A percentile compares a stretch with the other conserved stretches of the same genome.
phyloP scores from a whole-genome alignment of 208 protist species.

The Leishmania lainsoni region DNA sequence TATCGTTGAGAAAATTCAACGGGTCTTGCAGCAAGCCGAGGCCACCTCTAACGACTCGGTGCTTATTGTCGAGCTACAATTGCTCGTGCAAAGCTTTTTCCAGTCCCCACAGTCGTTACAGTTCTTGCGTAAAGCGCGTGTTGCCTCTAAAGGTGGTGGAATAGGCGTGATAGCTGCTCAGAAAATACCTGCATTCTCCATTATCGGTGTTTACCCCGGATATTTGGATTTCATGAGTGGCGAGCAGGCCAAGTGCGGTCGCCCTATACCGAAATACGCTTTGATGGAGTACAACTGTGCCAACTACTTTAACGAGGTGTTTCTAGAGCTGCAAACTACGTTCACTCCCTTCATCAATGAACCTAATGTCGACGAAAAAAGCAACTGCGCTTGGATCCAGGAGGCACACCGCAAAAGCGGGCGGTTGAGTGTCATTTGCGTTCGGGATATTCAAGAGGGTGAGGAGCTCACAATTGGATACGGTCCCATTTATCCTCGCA shows the following conservation, averaged over 20 bases:
- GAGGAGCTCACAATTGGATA: slow-evolving; percentile 89
- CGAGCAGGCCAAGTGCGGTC: slow-evolving; percentile 76
- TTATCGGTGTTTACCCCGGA: slow-evolving; percentile 85
- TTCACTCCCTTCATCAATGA: slow-evolving; percentile 92
- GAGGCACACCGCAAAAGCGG: slow-evolving; percentile 60
- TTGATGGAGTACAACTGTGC: slow-evolving; percentile 88
- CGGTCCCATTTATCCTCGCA: slow-evolving; percentile 76
- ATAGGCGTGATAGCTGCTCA: slow-evolving; percentile 67
- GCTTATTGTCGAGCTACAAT: slow-evolving; percentile 37
- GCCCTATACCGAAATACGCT: slow-evolving; percentile 69
- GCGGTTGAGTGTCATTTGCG: slow-evolving; percentile 80
- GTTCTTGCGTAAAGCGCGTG: slow-evolving; percentile 44
- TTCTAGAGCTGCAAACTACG: slow-evolving; percentile 71
- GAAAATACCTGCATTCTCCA: slow-evolving; percentile 71
- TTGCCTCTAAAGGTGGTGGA: slow-evolving; percentile 57
- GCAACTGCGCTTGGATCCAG: slow-evolving; percentile 91
- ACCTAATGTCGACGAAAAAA: slow-evolving; percentile 66
- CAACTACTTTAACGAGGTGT: slow-evolving; percentile 84
- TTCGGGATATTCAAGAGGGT: slow-evolving; percentile 57
- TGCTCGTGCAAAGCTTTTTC: slow-evolving; percentile 49
- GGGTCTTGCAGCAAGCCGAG: slow-evolving; percentile 20
- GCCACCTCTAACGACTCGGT: slow-evolving; percentile 14
- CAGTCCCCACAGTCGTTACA: slow-evolving; percentile 47
- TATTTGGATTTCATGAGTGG: slow-evolving; percentile 72
- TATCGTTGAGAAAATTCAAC: slow-evolving; percentile 15